Evolutionary conservation across 768 basidiomycete species (phyloP), one percentile per base, ranked within the genome.

Genomic region (Astraeus odoratus): DNA sequence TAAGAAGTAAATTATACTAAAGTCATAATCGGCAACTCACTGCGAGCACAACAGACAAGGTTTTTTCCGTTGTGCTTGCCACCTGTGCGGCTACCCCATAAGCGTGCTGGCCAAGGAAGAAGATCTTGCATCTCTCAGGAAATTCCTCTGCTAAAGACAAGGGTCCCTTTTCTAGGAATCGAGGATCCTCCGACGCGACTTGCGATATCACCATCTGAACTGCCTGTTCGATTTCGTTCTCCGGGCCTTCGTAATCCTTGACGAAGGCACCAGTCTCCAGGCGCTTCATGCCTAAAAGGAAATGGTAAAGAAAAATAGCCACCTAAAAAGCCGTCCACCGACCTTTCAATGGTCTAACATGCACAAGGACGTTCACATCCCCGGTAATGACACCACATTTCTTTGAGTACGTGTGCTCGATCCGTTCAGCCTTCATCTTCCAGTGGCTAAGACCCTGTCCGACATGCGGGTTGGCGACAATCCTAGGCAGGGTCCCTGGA

Each of bases 71-170:
- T 0, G 91, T 89, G 0, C 67, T 75, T 30, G 80, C 75, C 9
- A 99, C 90, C 56, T 93, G 87, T 0, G 94, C 93, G 12, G 95
- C 91, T 3, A 89, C 83, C n/a, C 96, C 96, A 57, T 95, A 99
- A 0, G 88, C 91, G 59, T 91, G 83, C 57, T 89, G 85, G 13
- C 95, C 94, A 6, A 98, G 74, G 80, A 97, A 98, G 68, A 99
- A 96, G 23, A 98, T 87, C 59, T 85, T 89, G 61, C 81, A 86
- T 1, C 86, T 89, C 0, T 79, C 80, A 0, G 94, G 93, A 67
- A 90, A 97, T 59, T 98, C 96, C 43, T 91, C 83, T 0, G 80
- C 73, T 24, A 98, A 66, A 0, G 89, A 81, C 1, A 90, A 86
- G 0, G 96, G 78, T 8, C 78, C 81, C 55, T 79, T 77, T 65